A percentile compares a stretch with the other conserved stretches of the same genome.
phyloP scores from a whole-genome alignment of 306 rosid species.

The Citrullus amarus region DNA sequence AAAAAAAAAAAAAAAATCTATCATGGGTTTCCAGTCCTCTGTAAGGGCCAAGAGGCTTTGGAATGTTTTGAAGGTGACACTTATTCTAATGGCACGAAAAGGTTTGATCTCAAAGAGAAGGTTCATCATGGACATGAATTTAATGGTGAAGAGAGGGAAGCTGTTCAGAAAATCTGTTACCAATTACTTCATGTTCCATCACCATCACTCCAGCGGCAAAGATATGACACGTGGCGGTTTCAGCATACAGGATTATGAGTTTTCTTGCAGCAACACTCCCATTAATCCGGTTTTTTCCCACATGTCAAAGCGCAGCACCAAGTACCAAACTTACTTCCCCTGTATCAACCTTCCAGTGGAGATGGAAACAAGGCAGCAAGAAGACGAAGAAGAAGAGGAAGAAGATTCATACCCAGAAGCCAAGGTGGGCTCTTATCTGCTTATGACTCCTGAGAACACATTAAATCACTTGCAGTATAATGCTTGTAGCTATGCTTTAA shows the following conservation, averaged over 20 bases:
- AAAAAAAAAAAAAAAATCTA: background rate
- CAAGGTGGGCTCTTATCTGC: background rate
- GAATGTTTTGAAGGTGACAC: slow-evolving; percentile 34
- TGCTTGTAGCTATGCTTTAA: background rate
- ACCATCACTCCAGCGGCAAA: slow-evolving; percentile 6
- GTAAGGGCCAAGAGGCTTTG: slow-evolving; percentile 23
- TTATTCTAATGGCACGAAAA: slow-evolving; percentile 34
- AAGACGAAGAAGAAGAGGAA: background rate
- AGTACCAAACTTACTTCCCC: slow-evolving; percentile 36
- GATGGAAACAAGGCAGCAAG: slow-evolving; percentile 3
- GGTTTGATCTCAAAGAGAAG: slow-evolving; percentile 40
- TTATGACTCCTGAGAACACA: background rate
- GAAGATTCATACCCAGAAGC: background rate
- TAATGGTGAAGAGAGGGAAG: slow-evolving; percentile 45
- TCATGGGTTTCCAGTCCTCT: background rate
- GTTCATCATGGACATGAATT: slow-evolving; percentile 38
- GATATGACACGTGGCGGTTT: slow-evolving; percentile 18
- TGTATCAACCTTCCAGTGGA: slow-evolving; percentile 29
- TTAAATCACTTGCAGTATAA: background rate
- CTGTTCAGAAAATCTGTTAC: slow-evolving; percentile 27
- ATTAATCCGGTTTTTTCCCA: slow-evolving; percentile 29
- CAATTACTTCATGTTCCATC: slow-evolving; percentile 24
- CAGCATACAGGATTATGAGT: slow-evolving; percentile 35
- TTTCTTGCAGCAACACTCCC: slow-evolving; percentile 40
- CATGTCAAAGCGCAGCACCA: slow-evolving; percentile 29